Conservation (phyloP, 2,329 filamentous ascomycete species). For the Pestalotiopsis sp. region DNA sequence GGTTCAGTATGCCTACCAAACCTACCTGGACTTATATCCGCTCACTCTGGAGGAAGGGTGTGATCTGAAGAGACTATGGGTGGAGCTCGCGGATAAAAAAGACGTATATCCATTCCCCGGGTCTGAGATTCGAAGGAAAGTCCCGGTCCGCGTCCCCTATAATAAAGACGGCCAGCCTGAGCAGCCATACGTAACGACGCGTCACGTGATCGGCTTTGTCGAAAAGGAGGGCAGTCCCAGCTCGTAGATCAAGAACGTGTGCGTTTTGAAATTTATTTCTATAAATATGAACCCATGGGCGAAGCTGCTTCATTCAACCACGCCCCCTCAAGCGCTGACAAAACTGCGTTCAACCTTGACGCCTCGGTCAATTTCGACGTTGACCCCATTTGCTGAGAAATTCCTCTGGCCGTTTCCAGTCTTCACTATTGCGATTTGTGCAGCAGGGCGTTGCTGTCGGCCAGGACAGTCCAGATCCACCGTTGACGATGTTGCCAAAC, state of each 20-base stretch:
- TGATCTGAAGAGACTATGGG: conserved; percentile 7
- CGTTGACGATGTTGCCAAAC: too few species aligned
- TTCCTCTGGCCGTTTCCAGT: too few species aligned
- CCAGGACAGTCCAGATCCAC: too few species aligned
- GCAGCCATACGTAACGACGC: neutral
- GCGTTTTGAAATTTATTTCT: neutral
- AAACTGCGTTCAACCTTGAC: too few species aligned
- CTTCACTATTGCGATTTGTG: too few species aligned
- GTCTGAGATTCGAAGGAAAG: neutral
- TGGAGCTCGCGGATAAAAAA: neutral
- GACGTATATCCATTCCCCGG: conserved; percentile 6
- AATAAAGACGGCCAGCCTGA: neutral
- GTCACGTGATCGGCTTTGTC: neutral
- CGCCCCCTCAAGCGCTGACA: too few species aligned
- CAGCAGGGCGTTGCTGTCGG: too few species aligned
- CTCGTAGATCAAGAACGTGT: neutral
- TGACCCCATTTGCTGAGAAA: too few species aligned
- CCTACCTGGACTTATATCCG: conserved; percentile 2
- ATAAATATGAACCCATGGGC: neutral
- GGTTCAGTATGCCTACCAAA: conserved; percentile 2
- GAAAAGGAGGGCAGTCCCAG: neutral
- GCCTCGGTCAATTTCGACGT: too few species aligned
- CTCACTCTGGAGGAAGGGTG: neutral
- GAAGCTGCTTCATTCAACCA: too few species aligned
- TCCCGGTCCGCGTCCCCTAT: neutral